These are phyloP conservation scores for Choanephora cucurbitarum DNA, from an alignment of 371 early-diverging fungal genomes.

Conservation along the genomic window DNA sequence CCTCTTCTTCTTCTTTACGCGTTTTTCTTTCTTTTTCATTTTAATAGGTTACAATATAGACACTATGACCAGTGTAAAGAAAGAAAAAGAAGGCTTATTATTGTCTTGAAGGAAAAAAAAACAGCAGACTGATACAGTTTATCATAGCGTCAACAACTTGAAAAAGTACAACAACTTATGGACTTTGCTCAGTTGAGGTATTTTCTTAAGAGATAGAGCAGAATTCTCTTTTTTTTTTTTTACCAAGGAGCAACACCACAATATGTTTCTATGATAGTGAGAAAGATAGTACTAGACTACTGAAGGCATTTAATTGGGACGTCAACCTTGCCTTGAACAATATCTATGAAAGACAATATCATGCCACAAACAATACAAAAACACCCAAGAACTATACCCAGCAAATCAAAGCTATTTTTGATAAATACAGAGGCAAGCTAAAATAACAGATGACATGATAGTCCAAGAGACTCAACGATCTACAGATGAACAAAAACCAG, in stretches of 20 bases:
- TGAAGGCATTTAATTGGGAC: conserved; percentile 66
- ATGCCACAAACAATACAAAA: conserved; percentile 6
- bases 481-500: conserved; percentile 64
- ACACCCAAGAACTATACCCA: conserved; percentile 8
- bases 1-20: not conserved
- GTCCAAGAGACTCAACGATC: not conserved
- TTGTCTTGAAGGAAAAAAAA: too few species aligned
- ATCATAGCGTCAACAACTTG: conserved; percentile 22
- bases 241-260: too few species aligned
- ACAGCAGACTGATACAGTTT: not conserved
- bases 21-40: not conserved
- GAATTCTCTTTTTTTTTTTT: too few species aligned
- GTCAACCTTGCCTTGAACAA: conserved; percentile 66
- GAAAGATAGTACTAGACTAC: conserved; percentile 48
- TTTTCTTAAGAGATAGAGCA: too few species aligned
- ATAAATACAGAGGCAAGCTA: conserved; percentile 67
- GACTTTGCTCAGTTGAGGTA: conserved; percentile 55
- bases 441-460: not conserved
- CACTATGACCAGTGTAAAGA: conserved; percentile 6
- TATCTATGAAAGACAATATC: conserved; percentile 46
- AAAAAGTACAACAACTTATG: conserved; percentile 55
- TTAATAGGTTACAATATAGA: not conserved
- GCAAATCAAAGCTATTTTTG: conserved; percentile 58
- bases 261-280: conserved; percentile 45
- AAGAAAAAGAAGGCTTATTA: too few species aligned